Conservation (phyloP, 495 filamentous ascomycete species). For the Pyrenopolyporus hunteri region DNA sequence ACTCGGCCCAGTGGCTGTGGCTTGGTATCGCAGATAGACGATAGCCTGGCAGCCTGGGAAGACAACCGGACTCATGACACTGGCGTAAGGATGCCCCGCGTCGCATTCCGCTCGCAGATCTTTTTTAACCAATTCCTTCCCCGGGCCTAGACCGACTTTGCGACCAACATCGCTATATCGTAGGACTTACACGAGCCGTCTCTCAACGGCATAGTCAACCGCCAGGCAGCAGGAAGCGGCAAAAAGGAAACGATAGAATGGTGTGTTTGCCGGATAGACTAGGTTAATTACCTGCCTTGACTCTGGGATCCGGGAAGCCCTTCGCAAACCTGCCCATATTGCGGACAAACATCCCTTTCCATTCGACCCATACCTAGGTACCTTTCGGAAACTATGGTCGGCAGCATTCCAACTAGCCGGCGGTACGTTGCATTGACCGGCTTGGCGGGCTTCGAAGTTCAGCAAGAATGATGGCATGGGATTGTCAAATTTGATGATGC, state of each 20-base stretch:
- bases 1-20: slow-evolving; percentile 16
- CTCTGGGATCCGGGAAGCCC: slow-evolving; percentile 9
- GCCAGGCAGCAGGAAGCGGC: slow-evolving; percentile 9
- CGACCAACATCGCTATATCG: slow-evolving; percentile 9
- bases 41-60: slow-evolving; percentile 17
- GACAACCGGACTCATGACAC: slow-evolving; percentile 24
- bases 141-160: slow-evolving; percentile 12
- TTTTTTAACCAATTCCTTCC: slow-evolving; percentile 11
- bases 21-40: slow-evolving; percentile 2
- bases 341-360: slow-evolving; percentile 6
- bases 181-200: slow-evolving; percentile 8
- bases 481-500: slow-evolving; percentile 25
- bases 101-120: slow-evolving; percentile 32
- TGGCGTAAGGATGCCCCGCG: slow-evolving; percentile 18
- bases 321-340: slow-evolving; percentile 8
- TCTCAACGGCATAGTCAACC: slow-evolving; percentile 3
- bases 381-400: not conserved
- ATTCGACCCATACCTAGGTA: no score
- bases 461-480: slow-evolving; percentile 23
- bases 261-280: slow-evolving; percentile 10
- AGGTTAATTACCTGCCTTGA: not conserved
- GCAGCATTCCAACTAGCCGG: slow-evolving; percentile 15
- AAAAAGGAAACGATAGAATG: slow-evolving; percentile 19
- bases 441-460: slow-evolving; percentile 8
- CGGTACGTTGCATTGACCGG: slow-evolving; percentile 14